A percentile compares a stretch with the other conserved stretches of the same genome.
Evolutionary conservation across 2,329 filamentous ascomycete genomes (phyloP).

Genomic region (Leptographium wingfieldii): DNA sequence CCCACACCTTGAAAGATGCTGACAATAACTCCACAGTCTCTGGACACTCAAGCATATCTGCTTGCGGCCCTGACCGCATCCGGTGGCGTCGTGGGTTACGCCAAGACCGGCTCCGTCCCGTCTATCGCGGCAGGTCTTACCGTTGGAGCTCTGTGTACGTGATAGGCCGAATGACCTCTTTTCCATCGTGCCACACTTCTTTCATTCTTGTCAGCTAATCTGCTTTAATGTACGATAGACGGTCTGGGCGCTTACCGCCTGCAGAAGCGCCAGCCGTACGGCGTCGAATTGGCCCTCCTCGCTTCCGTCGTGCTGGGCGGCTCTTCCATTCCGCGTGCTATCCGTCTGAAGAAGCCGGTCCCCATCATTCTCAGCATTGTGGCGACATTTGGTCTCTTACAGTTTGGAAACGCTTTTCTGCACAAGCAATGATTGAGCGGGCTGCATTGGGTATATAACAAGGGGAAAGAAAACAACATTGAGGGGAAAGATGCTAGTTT

Average conservation of each 20-base stretch:
- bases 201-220: background rate
- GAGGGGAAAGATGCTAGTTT: background rate
- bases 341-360: conserved; percentile 73
- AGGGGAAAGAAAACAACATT: background rate
- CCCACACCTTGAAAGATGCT: background rate
- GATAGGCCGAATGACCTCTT: background rate
- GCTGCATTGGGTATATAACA: background rate
- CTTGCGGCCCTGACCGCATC: conserved; percentile 73
- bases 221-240: conserved; percentile 31
- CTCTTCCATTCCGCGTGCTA: conserved; percentile 72
- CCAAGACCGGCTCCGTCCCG: conserved; percentile 72
- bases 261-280: conserved; percentile 62
- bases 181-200: background rate
- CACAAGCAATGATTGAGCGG: conserved; percentile 21
- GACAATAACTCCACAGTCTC: conserved; percentile 9
- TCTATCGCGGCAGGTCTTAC: conserved; percentile 75
- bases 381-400: conserved; percentile 64
- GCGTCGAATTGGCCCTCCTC: conserved; percentile 76
- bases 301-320: conserved; percentile 78
- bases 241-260: conserved; percentile 72
- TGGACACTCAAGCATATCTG: conserved; percentile 51
- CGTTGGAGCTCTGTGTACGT: conserved; percentile 56
- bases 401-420: conserved; percentile 61
- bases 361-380: conserved; percentile 68
- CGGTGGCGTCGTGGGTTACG: conserved; percentile 79